Evolutionary conservation across 169 alveolate species (phyloP), one percentile per base, ranked within the genome.

Genomic region (Condylostoma magnum): DNA sequence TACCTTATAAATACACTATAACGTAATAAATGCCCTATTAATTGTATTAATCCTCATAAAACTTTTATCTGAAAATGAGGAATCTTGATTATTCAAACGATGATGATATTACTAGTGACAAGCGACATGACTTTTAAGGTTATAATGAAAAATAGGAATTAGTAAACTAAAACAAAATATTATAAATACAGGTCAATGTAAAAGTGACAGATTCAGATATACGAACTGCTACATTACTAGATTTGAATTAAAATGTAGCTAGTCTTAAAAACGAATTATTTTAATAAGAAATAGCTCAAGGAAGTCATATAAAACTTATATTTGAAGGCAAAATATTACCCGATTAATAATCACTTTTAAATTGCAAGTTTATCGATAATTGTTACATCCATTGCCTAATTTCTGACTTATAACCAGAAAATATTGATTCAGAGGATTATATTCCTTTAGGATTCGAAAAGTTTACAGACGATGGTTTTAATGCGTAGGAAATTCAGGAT

Each of bases 191-290:
- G 20, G 20, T 60, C 30, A 22, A 36, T 4, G 31, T 60, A 37
- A 60, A 60, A 60, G 71, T 60, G n/a, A 60, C 71, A n/a, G 71
- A 60, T 41, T 37, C 71, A 2, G 71, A 60, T 28, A 18, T 60
- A 8, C 56, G 71, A 8, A 41, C 71, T 36, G 27, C 43, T 36
- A 10, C 15, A 36, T 15, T 60, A 8, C 22, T n/a, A n/a, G n/a
- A 60, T 38, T 34, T 55, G 22, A n/a, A 38, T 18, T 25, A 18
- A 18, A 38, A 1, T 60, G 33, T 38, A 60, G 33, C 12, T 6
- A 55, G 12, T 12, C 10, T 37, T 55, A 55, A 18, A 6, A 6
- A 18, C 8, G 10, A 60, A 15, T 18, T 15, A 41, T 60, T 60
- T 27, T 2, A 33, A 6, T 22, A 60, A 60, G 71, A 60, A 60